Evolutionary conservation across 169 alveolate species (phyloP).

Genomic region (Pseudocohnilembus persalinus): DNA sequence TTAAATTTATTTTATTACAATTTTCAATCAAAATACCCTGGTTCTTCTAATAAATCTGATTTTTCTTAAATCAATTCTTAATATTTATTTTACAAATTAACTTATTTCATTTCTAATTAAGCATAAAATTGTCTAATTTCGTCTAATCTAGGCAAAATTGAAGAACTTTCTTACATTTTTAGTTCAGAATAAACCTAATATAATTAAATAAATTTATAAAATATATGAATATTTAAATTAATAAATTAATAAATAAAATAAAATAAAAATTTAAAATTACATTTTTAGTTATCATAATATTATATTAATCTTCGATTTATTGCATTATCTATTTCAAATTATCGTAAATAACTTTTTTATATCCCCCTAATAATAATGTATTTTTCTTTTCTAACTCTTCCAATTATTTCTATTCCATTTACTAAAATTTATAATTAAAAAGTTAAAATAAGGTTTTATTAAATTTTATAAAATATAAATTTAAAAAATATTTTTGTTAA

Average conservation of each 20-base stretch:
- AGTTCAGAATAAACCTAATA: not conserved
- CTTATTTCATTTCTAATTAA: not conserved
- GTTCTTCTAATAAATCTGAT: not conserved
- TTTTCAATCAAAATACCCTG: not conserved
- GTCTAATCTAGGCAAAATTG: not conserved
- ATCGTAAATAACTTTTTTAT: no score
- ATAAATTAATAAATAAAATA: no score
- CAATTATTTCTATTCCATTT: not conserved
- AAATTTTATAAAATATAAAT: no score
- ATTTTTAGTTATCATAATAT: no score
- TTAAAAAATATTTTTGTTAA: no score
- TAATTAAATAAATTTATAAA: no score
- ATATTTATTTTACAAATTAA: no score
- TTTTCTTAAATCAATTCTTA: not conserved
- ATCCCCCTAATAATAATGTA: not conserved
- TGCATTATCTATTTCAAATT: no score
- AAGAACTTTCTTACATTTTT: not conserved
- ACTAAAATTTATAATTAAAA: no score
- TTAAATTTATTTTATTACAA: no score
- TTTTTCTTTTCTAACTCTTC: not conserved
- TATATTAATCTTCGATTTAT: not conserved
- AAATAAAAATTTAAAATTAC: no score
- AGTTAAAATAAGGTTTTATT: no score
- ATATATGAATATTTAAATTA: not conserved
- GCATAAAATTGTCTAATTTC: not conserved